These are phyloP conservation scores for Alternaria sp. DNA, from an alignment of 2,329 filamentous ascomycete genomes.

Conservation along the genomic window DNA sequence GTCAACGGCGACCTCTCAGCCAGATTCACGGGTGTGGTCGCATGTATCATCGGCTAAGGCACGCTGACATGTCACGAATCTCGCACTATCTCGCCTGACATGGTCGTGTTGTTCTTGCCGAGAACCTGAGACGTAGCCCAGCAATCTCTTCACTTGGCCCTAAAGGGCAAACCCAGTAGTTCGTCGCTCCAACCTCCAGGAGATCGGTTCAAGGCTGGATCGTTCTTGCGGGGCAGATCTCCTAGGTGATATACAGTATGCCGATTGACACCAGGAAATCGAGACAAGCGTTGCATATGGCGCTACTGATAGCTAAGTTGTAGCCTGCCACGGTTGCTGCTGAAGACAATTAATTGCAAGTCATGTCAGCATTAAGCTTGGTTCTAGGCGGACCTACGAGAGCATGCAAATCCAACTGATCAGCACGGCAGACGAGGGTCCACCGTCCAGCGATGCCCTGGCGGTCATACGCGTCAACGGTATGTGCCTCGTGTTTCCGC, in stretches of 20 bases:
- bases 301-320: not conserved
- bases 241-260: not conserved
- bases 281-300: not conserved
- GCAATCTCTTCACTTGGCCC: constrained; percentile 14
- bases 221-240: constrained; percentile 14
- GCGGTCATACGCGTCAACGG: constrained; percentile 20
- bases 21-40: not conserved
- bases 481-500: constrained; percentile 19
- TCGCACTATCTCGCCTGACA: not conserved
- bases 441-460: constrained; percentile 6
- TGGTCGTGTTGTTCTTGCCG: not conserved
- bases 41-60: not conserved
- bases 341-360: not conserved
- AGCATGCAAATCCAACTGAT: constrained; percentile 17
- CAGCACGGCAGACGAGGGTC: constrained; percentile 30
- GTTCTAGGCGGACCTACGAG: not conserved
- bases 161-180: constrained; percentile 3
- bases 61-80: not conserved
- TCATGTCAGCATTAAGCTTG: not conserved
- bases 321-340: not conserved
- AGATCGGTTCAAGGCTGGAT: not conserved
- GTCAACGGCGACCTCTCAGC: not conserved
- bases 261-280: not conserved
- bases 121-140: not conserved
- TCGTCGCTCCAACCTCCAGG: not conserved